phyloP scores from a whole-genome alignment of 495 filamentous ascomycete genomes.

The Aspergillus bridgeri region DNA sequence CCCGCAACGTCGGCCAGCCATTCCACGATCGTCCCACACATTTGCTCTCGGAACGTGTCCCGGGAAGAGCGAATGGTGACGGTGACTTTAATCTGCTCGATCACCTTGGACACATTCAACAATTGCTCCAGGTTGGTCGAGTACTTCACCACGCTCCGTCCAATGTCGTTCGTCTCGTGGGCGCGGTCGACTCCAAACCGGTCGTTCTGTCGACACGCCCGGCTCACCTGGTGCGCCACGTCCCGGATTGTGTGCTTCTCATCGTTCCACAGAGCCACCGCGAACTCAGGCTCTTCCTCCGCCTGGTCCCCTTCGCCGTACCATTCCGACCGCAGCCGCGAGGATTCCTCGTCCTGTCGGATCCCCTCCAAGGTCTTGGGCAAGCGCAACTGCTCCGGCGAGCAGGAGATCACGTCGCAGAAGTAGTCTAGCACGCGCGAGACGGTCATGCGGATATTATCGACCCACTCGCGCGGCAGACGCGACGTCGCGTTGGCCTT shows the following conservation, averaged over 20 bases:
- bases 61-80: constrained; percentile 89
- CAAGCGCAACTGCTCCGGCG: constrained; percentile 88
- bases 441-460: constrained; percentile 78
- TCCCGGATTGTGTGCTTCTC: constrained; percentile 97
- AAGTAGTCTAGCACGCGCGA: constrained; percentile 85
- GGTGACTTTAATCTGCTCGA: constrained; percentile 94
- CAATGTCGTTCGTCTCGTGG: constrained; percentile 81
- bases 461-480: constrained; percentile 69
- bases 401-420: constrained; percentile 95
- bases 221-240: constrained; percentile 80
- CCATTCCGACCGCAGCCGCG: constrained; percentile 70
- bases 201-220: constrained; percentile 74
- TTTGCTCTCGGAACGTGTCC: constrained; percentile 95
- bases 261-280: constrained; percentile 94
- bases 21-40: constrained; percentile 96
- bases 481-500: constrained; percentile 55
- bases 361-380: constrained; percentile 79
- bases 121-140: constrained; percentile 66
- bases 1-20: constrained; percentile 93
- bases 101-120: constrained; percentile 69
- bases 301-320: constrained; percentile 58
- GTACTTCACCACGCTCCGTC: constrained; percentile 78
- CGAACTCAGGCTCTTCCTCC: constrained; percentile 67
- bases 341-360: constrained; percentile 72
- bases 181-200: constrained; percentile 71